Conservation (phyloP, 1,284 basidiomycete species). For the Grifola frondosa region DNA sequence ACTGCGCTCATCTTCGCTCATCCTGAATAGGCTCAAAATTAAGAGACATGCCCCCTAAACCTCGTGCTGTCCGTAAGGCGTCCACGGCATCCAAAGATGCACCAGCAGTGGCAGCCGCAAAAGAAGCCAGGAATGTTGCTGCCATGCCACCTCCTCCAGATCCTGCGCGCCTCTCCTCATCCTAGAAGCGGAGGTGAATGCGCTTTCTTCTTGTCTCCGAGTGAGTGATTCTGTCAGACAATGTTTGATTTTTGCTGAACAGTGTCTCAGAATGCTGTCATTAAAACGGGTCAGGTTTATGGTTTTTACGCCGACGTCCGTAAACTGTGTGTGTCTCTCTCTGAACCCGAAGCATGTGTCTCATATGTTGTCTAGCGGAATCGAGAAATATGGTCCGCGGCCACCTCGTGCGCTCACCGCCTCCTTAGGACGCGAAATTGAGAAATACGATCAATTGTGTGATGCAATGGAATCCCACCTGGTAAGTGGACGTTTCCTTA, state of each 20-base stretch:
- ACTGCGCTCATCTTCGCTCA: conserved; percentile 3
- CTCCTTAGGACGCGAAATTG: conserved; percentile 66
- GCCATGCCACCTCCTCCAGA: conserved; percentile 63
- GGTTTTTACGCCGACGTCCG: conserved; percentile 62
- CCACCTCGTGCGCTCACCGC: conserved; percentile 64
- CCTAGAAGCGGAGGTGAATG: conserved; percentile 63
- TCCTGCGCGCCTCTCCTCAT: conserved; percentile 45
- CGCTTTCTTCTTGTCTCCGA: conserved; percentile 56
- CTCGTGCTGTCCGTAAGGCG: conserved; percentile 25
- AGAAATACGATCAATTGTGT: conserved; percentile 75
- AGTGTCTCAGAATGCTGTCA: conserved; percentile 51
- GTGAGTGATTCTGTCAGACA: conserved; percentile 31
- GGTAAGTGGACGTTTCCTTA: conserved; percentile 40
- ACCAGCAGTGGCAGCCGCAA: conserved; percentile 15
- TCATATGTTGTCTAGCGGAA: conserved; percentile 39
- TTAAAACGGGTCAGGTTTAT: conserved; percentile 70
- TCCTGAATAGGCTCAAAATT: background rate
- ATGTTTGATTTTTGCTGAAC: background rate
- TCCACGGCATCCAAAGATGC: conserved; percentile 24
- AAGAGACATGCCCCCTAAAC: conserved; percentile 29
- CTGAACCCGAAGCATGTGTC: background rate
- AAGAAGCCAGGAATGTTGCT: conserved; percentile 27
- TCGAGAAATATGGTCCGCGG: conserved; percentile 54
- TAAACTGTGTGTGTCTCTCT: conserved; percentile 49
- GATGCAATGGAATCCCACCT: conserved; percentile 71